Evolutionary conservation across 306 rosid genomes (phyloP), one percentile per base, ranked within the genome.

Genomic region (Mucuna pruriens): DNA sequence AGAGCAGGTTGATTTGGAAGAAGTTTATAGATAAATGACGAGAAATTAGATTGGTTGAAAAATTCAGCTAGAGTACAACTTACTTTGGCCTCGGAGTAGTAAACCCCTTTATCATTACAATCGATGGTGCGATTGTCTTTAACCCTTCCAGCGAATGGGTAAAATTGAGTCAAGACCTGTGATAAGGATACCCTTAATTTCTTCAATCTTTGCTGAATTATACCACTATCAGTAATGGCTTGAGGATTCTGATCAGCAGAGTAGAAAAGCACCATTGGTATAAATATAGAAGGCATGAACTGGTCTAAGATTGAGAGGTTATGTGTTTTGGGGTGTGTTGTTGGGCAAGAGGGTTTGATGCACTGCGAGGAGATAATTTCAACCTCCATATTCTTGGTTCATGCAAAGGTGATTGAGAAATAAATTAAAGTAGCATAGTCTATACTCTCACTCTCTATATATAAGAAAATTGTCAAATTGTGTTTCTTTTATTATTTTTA

Each of bases 241-340:
- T 48, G 29, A 15, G 55, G 9, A 36, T 2, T 54, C 1, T 67
- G 57, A 12, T 26, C 54, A n/a, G 42, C 10, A 2, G 71, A 6
- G 39, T 80, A 80, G 64, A 57, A 70, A 66, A 80, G 29, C 2
- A 20, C 22, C 3, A 80, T 2, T 58, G 87, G 87, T 2, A 62
- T 17, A 19, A 80, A 54, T 48, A 19, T 0, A 3, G 69, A 7
- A 39, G 78, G 77, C 2, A 38, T 2, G 3, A 45, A 48, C 12
- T 85, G 85, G 71, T 85, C 87, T 19, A 85, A 22, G 64, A 85
- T 42, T 52, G 82, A 85, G 4, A 85, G 71, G 19, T 76, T 85
- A 55, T 80, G 57, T 23, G 23, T 71, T 52, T 15, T 80, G 12
- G 71, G 52, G 76, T 80, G 84, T 9, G 2, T 44, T 36, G 79